Conservation (phyloP, 495 filamentous ascomycete species). For the Daldinia bambusicola region DNA sequence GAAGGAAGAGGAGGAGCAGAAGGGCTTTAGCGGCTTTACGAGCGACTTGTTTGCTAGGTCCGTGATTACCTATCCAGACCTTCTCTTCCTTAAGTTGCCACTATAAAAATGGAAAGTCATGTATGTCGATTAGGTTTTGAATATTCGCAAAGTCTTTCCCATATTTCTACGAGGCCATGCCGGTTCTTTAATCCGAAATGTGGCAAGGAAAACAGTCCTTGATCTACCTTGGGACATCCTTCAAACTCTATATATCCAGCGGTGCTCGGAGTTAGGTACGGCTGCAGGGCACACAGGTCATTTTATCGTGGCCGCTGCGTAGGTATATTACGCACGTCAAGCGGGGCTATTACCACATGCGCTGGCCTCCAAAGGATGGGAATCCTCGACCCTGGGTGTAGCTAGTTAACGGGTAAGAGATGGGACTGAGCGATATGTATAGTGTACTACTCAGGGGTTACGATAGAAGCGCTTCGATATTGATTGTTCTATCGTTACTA, state of each 20-base stretch:
- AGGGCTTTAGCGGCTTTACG: neutral
- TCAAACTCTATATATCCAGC: constrained; percentile 8
- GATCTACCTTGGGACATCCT: constrained; percentile 8
- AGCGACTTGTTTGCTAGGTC: neutral
- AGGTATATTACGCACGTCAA: constrained; percentile 21
- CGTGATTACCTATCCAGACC: neutral
- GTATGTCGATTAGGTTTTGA: neutral
- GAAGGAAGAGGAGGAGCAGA: constrained; percentile 9
- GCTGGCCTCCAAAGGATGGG: constrained; percentile 15
- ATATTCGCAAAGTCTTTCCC: constrained; percentile 19
- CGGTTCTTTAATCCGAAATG: neutral
- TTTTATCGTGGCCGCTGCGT: constrained; percentile 12
- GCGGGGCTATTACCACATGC: constrained; percentile 8
- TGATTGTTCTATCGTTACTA: neutral
- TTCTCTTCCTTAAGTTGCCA: neutral
- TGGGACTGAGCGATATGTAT: constrained; percentile 5
- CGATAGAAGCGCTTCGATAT: neutral
- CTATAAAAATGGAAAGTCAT: neutral
- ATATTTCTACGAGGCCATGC: neutral
- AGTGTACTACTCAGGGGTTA: constrained; percentile 18
- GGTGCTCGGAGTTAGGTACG: neutral
- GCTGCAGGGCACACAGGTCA: neutral
- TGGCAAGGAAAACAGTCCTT: neutral
- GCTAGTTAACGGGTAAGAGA: constrained; percentile 7
- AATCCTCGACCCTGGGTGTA: constrained; percentile 22